Percentiles rank a stretch among this genome's conserved stretches.
phyloP scores from a whole-genome alignment of 805 yeast genomes.

The Saturnispora besseyi region DNA sequence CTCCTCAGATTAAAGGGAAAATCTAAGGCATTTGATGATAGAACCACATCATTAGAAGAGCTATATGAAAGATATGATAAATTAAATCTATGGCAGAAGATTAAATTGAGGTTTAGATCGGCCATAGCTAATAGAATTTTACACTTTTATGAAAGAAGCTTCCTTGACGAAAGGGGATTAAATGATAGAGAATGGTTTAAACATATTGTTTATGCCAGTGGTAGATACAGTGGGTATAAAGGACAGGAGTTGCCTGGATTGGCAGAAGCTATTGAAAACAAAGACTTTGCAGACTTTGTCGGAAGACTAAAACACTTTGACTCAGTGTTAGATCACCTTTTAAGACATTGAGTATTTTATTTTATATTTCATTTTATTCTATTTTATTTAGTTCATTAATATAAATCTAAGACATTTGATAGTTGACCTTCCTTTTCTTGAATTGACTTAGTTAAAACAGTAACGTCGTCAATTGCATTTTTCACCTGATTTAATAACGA shows the following conservation, averaged over 20 bases:
- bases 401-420: background rate
- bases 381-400: background rate
- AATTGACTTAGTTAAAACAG: background rate
- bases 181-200: conserved; percentile 47
- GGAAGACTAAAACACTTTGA: conserved; percentile 17
- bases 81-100: conserved; percentile 21
- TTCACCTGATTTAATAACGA: background rate
- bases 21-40: conserved; percentile 23
- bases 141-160: conserved; percentile 35
- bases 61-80: conserved; percentile 19
- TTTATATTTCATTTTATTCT: too few species aligned
- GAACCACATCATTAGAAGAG: conserved; percentile 16
- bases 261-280: conserved; percentile 45
- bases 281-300: conserved; percentile 28
- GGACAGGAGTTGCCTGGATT: conserved; percentile 50
- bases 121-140: conserved; percentile 32
- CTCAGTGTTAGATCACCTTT: conserved; percentile 6
- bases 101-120: conserved; percentile 21
- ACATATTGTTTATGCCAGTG: conserved; percentile 52
- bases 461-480: background rate
- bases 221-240: conserved; percentile 52
- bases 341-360: background rate
- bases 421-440: background rate
- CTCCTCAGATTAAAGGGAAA: conserved; percentile 19
- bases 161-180: conserved; percentile 40